phyloP scores from a whole-genome alignment of 2,329 filamentous ascomycete genomes.

The Rutstroemia sp. region DNA sequence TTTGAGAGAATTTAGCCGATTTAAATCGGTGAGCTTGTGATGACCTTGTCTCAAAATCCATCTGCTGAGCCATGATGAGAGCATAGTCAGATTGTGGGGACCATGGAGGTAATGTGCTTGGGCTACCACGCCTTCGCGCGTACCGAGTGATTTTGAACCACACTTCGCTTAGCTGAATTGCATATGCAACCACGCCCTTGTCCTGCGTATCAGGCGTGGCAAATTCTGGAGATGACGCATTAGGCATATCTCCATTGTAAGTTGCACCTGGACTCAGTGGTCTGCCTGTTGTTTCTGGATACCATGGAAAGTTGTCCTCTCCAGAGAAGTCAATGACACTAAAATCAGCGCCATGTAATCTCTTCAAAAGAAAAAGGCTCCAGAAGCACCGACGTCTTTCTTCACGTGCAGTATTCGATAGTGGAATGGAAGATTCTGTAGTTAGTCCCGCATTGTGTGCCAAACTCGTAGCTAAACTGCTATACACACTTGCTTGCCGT shows the following conservation, averaged over 20 bases:
- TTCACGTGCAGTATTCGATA: conserved; percentile 20
- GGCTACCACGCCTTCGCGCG: conserved; percentile 37
- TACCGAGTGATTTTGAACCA: conserved; percentile 42
- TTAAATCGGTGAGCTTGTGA: conserved; percentile 44
- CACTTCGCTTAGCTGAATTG: conserved; percentile 38
- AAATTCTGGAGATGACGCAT: conserved; percentile 2
- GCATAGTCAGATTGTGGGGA: conserved; percentile 44
- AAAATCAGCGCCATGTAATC: conserved; percentile 23
- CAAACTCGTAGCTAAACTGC: conserved; percentile 38
- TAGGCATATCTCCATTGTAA: background rate
- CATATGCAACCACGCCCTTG: conserved; percentile 39
- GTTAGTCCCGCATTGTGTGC: conserved; percentile 38
- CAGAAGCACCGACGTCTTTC: conserved; percentile 30
- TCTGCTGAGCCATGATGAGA: conserved; percentile 40
- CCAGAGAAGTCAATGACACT: conserved; percentile 33
- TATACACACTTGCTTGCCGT: conserved; percentile 36
- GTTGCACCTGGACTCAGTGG: conserved; percentile 16
- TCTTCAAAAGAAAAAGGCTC: conserved; percentile 29
- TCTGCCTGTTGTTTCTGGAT: conserved; percentile 31
- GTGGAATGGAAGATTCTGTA: conserved; percentile 26
- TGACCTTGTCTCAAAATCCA: conserved; percentile 45
- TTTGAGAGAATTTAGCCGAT: conserved; percentile 39
- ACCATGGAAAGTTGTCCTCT: conserved; percentile 32
- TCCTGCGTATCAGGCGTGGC: conserved; percentile 24
- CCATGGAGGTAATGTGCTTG: conserved; percentile 39